Conservation (phyloP, 345 rosid species). For the Turritis glabra region DNA sequence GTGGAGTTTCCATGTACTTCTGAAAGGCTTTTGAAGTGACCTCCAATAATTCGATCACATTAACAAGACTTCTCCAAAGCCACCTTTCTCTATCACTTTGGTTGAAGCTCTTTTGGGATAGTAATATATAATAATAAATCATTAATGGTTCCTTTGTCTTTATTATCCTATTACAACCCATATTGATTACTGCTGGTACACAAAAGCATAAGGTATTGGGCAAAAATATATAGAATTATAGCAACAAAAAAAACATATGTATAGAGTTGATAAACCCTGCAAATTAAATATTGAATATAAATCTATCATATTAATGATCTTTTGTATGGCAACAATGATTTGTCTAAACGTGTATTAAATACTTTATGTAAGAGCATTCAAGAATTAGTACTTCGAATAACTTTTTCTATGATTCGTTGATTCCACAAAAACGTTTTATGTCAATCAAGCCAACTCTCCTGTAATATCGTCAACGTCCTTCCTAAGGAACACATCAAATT, state of each 20-base stretch:
- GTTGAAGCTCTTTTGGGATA: slow-evolving; percentile 23
- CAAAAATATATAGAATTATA: not conserved
- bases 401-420: not conserved
- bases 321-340: too few relatives aligned
- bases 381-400: too few relatives aligned
- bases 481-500: slow-evolving; percentile 8
- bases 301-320: too few relatives aligned
- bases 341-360: too few relatives aligned
- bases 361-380: too few relatives aligned
- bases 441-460: slow-evolving; percentile 25
- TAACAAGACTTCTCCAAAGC: slow-evolving; percentile 31
- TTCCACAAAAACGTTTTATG: slow-evolving; percentile 7
- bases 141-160: not conserved
- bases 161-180: not conserved
- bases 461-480: slow-evolving; percentile 35
- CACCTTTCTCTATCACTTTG: slow-evolving; percentile 38
- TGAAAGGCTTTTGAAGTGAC: slow-evolving; percentile 24
- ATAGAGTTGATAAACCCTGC: too few relatives aligned
- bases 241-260: too few relatives aligned
- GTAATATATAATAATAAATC: not conserved
- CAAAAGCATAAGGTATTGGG: slow-evolving; percentile 1
- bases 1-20: slow-evolving; percentile 26
- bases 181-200: not conserved
- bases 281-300: too few relatives aligned
- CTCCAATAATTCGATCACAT: slow-evolving; percentile 33